A percentile compares a stretch with the other conserved stretches of the same genome.
Conservation (phyloP, 1,284 basidiomycete genomes). For the Lignosus rhinocerotis region DNA sequence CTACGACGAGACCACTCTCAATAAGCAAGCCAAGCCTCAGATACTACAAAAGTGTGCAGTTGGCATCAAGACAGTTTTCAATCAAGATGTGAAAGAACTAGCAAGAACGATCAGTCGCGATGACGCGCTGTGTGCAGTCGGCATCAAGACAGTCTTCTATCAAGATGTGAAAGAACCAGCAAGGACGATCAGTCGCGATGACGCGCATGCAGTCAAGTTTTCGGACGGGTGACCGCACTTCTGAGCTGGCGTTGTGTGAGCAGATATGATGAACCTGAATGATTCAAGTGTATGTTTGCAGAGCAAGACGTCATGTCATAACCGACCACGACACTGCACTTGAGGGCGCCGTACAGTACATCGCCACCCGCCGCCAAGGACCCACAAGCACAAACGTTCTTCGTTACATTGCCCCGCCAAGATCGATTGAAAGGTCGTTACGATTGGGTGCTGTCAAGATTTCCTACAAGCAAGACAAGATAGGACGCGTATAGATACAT, state of each 20-base stretch:
- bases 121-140: neutral
- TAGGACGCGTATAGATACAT: constrained; percentile 17
- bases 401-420: too few relatives aligned
- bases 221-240: too few relatives aligned
- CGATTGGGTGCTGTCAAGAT: neutral
- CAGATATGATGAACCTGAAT: neutral
- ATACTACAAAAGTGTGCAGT: neutral
- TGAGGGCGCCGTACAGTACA: too few relatives aligned
- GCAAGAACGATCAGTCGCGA: neutral
- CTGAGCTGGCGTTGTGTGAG: neutral
- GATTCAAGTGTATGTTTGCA: neutral
- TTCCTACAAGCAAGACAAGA: constrained; percentile 9
- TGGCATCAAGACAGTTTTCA: neutral
- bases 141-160: neutral
- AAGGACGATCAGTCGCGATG: neutral
- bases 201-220: neutral
- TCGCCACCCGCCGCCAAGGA: too few relatives aligned
- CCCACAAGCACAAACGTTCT: too few relatives aligned
- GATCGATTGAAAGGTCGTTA: neutral
- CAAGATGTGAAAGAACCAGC: neutral
- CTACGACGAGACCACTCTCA: too few relatives aligned
- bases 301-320: neutral
- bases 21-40: too few relatives aligned
- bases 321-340: neutral
- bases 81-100: neutral